Percentiles rank a stretch among this genome's conserved stretches.
These are phyloP conservation scores for Hymenoscyphus fraxineus DNA, from an alignment of 2,329 filamentous ascomycete species.

Conservation along the genomic window DNA sequence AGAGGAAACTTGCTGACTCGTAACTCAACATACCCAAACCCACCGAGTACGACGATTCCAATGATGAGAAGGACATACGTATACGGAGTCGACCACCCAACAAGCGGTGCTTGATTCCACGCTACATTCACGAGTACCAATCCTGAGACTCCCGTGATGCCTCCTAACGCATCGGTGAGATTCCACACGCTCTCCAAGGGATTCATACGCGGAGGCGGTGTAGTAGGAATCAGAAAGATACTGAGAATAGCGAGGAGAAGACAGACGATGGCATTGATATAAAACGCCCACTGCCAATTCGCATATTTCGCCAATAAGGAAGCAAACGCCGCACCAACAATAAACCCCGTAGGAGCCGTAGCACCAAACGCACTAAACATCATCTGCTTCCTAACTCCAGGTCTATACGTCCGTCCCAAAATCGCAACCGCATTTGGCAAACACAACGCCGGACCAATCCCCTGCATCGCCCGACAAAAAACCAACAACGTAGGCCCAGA, in stretches of 20 bases:
- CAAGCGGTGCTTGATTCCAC: conserved; percentile 41
- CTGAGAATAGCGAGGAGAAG: conserved; percentile 36
- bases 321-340: conserved; percentile 41
- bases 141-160: conserved; percentile 44
- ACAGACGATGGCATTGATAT: conserved; percentile 41
- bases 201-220: conserved; percentile 32
- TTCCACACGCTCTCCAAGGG: conserved; percentile 26
- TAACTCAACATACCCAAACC: conserved; percentile 53
- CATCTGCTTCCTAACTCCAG: conserved; percentile 43
- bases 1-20: conserved; percentile 47
- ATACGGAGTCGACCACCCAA: conserved; percentile 22
- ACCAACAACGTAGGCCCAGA: conserved; percentile 37
- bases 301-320: conserved; percentile 38
- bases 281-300: conserved; percentile 53
- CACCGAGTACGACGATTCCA: conserved; percentile 48
- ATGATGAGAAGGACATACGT: conserved; percentile 48
- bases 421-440: conserved; percentile 51
- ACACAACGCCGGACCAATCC: conserved; percentile 47
- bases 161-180: conserved; percentile 42
- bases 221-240: conserved; percentile 39
- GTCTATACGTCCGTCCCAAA: conserved; percentile 44
- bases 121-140: conserved; percentile 54
- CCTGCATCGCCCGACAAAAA: conserved; percentile 50
- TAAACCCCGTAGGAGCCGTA: conserved; percentile 43
- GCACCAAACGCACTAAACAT: conserved; percentile 44